A percentile compares a stretch with the other conserved stretches of the same genome.
These are phyloP conservation scores for Sphenostylis stenocarpa DNA, from an alignment of 306 rosid genomes.

Conservation along the genomic window DNA sequence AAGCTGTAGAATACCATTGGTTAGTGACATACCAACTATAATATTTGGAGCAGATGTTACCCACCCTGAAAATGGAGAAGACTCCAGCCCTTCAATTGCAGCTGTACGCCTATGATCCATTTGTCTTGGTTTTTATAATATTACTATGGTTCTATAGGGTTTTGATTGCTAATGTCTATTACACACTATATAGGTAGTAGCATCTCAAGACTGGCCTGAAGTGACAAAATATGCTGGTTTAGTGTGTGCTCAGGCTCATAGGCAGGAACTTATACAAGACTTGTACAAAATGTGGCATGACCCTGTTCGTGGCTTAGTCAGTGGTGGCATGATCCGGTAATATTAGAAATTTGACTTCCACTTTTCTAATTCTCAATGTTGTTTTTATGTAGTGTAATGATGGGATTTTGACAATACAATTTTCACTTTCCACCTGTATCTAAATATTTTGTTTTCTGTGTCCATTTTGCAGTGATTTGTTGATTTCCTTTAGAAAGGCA, in stretches of 20 bases:
- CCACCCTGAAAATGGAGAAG: conserved; percentile 97
- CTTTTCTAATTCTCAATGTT: not conserved
- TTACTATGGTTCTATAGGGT: not conserved
- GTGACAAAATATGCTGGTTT: conserved; percentile 90
- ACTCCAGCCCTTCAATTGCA: conserved; percentile 94
- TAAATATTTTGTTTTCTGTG: not conserved
- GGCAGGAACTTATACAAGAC: conserved; percentile 95
- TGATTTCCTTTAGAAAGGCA: conserved; percentile 87
- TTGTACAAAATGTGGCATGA: conserved; percentile 93
- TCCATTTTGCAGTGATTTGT: conserved; percentile 69
- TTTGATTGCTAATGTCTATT: conserved; percentile 33
- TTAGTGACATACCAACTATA: conserved; percentile 88
- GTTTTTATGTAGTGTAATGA: not conserved
- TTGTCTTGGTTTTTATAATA: not conserved
- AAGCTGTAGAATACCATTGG: conserved; percentile 83
- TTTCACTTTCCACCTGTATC: conserved; percentile 20
- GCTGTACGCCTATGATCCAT: conserved; percentile 61
- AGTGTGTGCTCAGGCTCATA: conserved; percentile 93
- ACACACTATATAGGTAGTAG: conserved; percentile 74
- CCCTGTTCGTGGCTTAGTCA: conserved; percentile 70
- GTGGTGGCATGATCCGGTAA: conserved; percentile 96
- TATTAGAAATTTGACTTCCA: not conserved
- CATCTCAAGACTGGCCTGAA: conserved; percentile 99
- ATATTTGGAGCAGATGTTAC: conserved; percentile 99
- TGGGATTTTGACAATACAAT: not conserved